A percentile compares a stretch with the other conserved stretches of the same genome.
Conservation (phyloP, 2,329 filamentous ascomycete genomes). For the Trichoderma aggressivum region DNA sequence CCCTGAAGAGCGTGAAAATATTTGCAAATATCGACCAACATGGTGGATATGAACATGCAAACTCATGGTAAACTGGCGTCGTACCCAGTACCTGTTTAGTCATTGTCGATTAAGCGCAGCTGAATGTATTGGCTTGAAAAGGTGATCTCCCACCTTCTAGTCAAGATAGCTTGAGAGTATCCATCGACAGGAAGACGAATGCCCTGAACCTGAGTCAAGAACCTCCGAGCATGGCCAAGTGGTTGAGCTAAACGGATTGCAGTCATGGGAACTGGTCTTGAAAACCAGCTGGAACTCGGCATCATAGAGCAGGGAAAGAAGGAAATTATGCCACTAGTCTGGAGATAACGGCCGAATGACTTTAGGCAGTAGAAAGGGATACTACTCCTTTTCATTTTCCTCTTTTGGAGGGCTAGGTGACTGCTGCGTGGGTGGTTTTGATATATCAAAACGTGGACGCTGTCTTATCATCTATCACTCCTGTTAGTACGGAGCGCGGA, state of each 20-base stretch:
- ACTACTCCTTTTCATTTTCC: neutral
- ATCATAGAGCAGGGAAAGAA: neutral
- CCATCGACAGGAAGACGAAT: neutral
- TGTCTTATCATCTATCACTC: neutral
- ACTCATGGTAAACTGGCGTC: neutral
- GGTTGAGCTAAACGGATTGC: neutral
- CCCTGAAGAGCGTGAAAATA: neutral
- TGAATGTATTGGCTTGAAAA: neutral
- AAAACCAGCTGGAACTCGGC: neutral
- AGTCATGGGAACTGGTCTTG: neutral
- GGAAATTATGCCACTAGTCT: neutral
- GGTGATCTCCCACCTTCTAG: neutral
- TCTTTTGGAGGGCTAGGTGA: neutral
- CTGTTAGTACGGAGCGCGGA: neutral
- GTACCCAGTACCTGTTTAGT: neutral
- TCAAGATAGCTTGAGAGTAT: neutral
- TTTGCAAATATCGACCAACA: neutral
- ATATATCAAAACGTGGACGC: neutral
- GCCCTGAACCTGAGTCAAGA: neutral
- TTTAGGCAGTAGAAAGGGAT: neutral
- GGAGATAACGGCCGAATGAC: neutral
- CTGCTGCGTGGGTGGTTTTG: neutral
- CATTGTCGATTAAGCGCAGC: neutral
- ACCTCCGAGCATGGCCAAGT: neutral
- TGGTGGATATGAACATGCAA: neutral